A percentile compares a stretch with the other conserved stretches of the same genome.
phyloP scores from a whole-genome alignment of 2,329 filamentous ascomycete species.

The Calonectria pteridis region DNA sequence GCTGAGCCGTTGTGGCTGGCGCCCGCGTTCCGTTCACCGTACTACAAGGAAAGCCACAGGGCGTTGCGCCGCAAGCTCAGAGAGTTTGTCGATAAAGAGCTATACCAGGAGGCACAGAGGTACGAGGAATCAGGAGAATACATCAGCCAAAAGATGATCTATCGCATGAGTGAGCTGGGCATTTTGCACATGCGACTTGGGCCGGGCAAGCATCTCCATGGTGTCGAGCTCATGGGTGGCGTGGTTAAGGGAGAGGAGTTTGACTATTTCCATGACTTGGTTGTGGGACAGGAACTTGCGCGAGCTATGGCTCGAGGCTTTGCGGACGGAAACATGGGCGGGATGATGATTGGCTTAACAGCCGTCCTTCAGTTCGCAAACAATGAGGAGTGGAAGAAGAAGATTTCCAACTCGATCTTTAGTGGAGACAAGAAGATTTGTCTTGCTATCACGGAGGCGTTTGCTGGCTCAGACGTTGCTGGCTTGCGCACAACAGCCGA shows the following conservation, averaged over 20 bases:
- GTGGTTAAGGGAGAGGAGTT: slow-evolving; percentile 83
- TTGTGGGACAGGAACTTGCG: slow-evolving; percentile 79
- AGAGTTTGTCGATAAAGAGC: slow-evolving; percentile 77
- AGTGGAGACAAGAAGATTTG: slow-evolving; percentile 89
- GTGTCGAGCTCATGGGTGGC: slow-evolving; percentile 75
- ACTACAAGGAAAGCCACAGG: slow-evolving; percentile 82
- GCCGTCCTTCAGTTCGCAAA: slow-evolving; percentile 83
- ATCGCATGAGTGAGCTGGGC: slow-evolving; percentile 79
- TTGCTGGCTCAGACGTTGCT: slow-evolving; percentile 85
- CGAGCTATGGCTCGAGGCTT: slow-evolving; percentile 82
- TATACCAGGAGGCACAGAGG: slow-evolving; percentile 81
- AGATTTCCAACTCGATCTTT: slow-evolving; percentile 78
- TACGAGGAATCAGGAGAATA: slow-evolving; percentile 80
- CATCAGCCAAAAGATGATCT: slow-evolving; percentile 79
- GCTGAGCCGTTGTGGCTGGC: slow-evolving; percentile 87
- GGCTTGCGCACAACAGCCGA: slow-evolving; percentile 82
- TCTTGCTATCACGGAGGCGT: slow-evolving; percentile 88
- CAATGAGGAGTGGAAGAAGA: slow-evolving; percentile 73
- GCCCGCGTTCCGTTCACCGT: slow-evolving; percentile 81
- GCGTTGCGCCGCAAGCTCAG: slow-evolving; percentile 76
- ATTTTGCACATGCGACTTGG: slow-evolving; percentile 86
- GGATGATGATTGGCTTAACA: slow-evolving; percentile 85
- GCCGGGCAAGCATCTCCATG: slow-evolving; percentile 84
- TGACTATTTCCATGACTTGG: slow-evolving; percentile 88
- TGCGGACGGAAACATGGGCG: slow-evolving; percentile 87